Evolutionary conservation across 2,329 filamentous ascomycete species (phyloP).

Genomic region (Diplocarpon mali): DNA sequence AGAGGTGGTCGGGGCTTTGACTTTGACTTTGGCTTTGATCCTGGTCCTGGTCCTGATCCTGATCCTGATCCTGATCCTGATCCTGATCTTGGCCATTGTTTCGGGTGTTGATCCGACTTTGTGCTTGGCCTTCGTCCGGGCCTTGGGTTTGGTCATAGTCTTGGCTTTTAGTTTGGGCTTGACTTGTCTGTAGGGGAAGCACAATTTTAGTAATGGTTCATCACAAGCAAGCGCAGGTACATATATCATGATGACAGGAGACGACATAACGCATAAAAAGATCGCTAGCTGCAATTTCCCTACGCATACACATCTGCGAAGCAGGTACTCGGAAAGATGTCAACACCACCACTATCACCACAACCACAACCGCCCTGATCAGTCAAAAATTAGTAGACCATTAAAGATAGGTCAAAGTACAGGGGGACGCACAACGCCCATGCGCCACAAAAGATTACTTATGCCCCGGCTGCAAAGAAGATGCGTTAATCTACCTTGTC

Average conservation of each 20-base stretch:
- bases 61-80: background rate
- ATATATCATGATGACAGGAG: conserved; percentile 15
- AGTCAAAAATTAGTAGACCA: conserved; percentile 9
- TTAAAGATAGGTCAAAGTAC: too few species aligned
- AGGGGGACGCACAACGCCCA: too few species aligned
- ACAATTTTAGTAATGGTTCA: conserved; percentile 23
- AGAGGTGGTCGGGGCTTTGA: background rate
- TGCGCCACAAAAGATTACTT: conserved; percentile 23
- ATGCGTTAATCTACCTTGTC: conserved; percentile 77
- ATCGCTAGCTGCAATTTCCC: conserved; percentile 20
- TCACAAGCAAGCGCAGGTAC: conserved; percentile 18
- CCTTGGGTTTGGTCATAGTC: background rate
- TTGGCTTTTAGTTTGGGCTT: conserved; percentile 10
- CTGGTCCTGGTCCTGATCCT: too few species aligned
- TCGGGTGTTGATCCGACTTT: conserved; percentile 23
- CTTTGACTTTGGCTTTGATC: background rate
- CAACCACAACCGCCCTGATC: conserved; percentile 14
- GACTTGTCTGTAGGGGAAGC: conserved; percentile 28
- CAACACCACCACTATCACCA: conserved; percentile 7
- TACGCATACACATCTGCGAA: conserved; percentile 27
- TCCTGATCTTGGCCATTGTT: background rate
- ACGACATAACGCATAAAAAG: conserved; percentile 20
- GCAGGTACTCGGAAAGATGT: conserved; percentile 22
- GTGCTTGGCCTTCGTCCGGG: conserved; percentile 21
- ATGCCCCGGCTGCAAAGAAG: conserved; percentile 26